These are phyloP conservation scores for Neurospora sublineolata DNA, from an alignment of 495 filamentous ascomycete species.

Conservation along the genomic window DNA sequence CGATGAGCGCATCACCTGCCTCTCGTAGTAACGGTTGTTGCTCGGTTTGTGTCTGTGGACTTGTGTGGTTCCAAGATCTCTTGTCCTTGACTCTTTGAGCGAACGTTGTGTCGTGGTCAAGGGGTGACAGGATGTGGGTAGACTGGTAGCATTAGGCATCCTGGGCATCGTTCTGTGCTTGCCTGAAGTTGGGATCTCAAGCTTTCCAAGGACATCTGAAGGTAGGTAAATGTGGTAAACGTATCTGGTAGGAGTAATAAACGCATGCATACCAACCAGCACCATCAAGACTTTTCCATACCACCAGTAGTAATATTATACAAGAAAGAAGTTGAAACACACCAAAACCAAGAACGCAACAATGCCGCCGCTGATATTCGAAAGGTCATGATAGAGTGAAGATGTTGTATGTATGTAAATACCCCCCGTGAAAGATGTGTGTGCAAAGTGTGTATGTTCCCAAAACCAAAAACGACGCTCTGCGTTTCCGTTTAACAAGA, in stretches of 20 bases:
- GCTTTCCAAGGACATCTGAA: not conserved
- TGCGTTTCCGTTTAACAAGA: not conserved
- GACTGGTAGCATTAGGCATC: not conserved
- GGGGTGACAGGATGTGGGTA: not conserved
- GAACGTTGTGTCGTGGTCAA: not conserved
- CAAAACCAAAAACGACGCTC: not conserved
- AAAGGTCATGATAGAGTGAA: not conserved
- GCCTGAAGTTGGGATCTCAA: not conserved
- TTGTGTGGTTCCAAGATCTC: not conserved
- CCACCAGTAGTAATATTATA: not conserved
- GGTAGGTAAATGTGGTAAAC: not conserved
- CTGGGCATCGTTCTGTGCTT: not conserved
- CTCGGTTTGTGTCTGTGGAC: not conserved
- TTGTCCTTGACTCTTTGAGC: not conserved
- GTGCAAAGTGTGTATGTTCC: not conserved
- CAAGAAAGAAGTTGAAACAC: not conserved
- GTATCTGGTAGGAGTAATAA: not conserved
- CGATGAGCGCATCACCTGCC: not conserved
- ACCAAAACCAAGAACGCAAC: not conserved
- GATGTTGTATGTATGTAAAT: not conserved
- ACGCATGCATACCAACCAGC: not conserved
- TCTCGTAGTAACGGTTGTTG: not conserved
- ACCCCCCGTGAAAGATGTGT: not conserved
- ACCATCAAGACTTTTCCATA: not conserved
- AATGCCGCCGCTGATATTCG: not conserved